Base-by-base conservation (phyloP, 176 grass and related monocot species). In the Musa troglodytarum region DNA sequence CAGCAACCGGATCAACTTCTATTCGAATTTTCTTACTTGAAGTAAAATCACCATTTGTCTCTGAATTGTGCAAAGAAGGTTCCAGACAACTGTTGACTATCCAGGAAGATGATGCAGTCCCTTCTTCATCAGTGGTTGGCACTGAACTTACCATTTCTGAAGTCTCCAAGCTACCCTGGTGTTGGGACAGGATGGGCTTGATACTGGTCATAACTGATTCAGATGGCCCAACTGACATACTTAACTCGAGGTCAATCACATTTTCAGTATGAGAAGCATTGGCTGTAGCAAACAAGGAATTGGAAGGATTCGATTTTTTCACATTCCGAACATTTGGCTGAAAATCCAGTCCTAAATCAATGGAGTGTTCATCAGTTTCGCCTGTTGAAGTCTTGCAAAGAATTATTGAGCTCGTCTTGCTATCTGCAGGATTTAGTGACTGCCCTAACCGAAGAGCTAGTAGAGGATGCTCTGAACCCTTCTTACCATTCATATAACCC, bases 161-260 rank as follows among this genome's bases (percentile, higher is more conserved):
- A 74, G 52, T 82, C 53, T 71, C 74, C 70, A 82, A 81, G 69
- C 64, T 75, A 71, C 71, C 57, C 68, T 68, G 73, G 63, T 61
- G 29, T 52, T 82, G 66, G 71, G 61, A 68, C n/a, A 78, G 65
- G 75, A 73, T 69, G 34, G 76, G 56, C 53, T 70, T 85, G 63
- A 79, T 61, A 65, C 84, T 76, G 49, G 75, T 88, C 54, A 89
- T 58, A 79, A 75, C 80, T 65, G 96, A 95, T 83, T 88, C 81
- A 77, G 88, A 80, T 64, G 82, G 87, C 9, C 82, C 74, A 73
- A 83, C 87, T 75, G 86, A 85, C 78, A 95, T 86, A 87, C 85
- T 88, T 81, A 99, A 81, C 34, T 95, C 77, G 77, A 99, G 88
- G 86, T 99, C 87, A 34, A 92, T 68, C 25, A 72, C 73, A 79